A percentile compares a stretch with the other conserved stretches of the same genome.
These are phyloP conservation scores for Arthrobotrys sinensis DNA, from an alignment of 2,329 filamentous ascomycete species.

Conservation along the genomic window DNA sequence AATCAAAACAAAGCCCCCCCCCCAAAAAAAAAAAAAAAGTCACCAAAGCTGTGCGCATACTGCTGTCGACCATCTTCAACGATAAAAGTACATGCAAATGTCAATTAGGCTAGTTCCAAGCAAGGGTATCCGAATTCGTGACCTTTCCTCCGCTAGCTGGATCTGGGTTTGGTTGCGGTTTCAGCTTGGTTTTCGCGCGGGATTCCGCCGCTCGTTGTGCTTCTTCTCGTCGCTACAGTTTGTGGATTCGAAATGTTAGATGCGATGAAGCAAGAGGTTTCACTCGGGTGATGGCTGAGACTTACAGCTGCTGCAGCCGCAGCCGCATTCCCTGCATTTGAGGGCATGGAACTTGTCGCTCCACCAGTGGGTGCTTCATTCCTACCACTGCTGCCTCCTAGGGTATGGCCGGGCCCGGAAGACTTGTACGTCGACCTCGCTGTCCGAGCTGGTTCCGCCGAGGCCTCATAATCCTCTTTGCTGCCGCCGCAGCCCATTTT, in stretches of 20 bases:
- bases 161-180: conserved; percentile 36
- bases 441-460: conserved; percentile 47
- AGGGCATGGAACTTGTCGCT: conserved; percentile 56
- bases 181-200: conserved; percentile 58
- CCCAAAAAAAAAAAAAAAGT: too few relatives aligned
- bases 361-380: conserved; percentile 8
- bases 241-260: neutral
- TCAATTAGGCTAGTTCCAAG: conserved; percentile 48
- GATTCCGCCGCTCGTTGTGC: conserved; percentile 45
- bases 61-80: too few relatives aligned
- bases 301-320: conserved; percentile 55
- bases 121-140: conserved; percentile 54
- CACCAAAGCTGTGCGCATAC: too few relatives aligned
- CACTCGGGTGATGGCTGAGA: neutral
- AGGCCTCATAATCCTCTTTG: conserved; percentile 57
- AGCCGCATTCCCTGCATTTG: conserved; percentile 45
- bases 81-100: neutral
- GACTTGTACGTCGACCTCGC: conserved; percentile 49
- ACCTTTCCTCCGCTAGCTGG: conserved; percentile 29
- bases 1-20: neutral
- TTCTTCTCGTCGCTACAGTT: conserved; percentile 53
- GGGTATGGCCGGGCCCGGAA: conserved; percentile 49
- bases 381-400: conserved; percentile 34
- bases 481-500: conserved; percentile 61
- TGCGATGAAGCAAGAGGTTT: neutral